Conservation (phyloP, 495 filamentous ascomycete genomes). For the Neurospora intermedia region DNA sequence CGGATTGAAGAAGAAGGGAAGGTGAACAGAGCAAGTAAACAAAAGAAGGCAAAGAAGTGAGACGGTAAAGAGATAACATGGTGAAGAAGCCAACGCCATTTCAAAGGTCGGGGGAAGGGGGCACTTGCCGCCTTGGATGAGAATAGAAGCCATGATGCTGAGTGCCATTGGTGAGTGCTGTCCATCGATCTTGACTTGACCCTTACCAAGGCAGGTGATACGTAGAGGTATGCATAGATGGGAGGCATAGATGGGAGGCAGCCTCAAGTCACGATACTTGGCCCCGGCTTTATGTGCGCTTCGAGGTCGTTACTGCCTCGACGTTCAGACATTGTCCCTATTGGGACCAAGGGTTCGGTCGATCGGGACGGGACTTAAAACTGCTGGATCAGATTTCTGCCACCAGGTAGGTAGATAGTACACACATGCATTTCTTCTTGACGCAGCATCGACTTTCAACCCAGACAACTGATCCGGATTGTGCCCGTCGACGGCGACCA, state of each 20-base stretch:
- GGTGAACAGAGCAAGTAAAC: background rate
- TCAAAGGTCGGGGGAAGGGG: background rate
- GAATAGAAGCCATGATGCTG: background rate
- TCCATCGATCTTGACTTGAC: background rate
- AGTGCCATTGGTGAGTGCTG: background rate
- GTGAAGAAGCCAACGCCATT: background rate
- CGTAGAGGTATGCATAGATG: no score
- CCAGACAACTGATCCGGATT: background rate
- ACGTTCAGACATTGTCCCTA: background rate
- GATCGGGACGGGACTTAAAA: background rate
- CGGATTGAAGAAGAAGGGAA: background rate
- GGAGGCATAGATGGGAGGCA: background rate
- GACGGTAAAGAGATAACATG: background rate
- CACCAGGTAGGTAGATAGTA: background rate
- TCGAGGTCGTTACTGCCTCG: background rate
- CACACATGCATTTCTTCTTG: background rate
- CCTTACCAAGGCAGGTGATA: background rate
- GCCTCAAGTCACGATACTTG: background rate
- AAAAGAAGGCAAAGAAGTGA: background rate
- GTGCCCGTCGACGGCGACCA: background rate
- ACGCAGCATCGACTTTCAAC: background rate
- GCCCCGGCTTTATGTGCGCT: background rate
- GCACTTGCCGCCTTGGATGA: background rate
- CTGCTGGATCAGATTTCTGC: background rate
- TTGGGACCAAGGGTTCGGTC: background rate